Conservation (phyloP, 1,284 basidiomycete genomes). For the Ceratobasidium sp. region DNA sequence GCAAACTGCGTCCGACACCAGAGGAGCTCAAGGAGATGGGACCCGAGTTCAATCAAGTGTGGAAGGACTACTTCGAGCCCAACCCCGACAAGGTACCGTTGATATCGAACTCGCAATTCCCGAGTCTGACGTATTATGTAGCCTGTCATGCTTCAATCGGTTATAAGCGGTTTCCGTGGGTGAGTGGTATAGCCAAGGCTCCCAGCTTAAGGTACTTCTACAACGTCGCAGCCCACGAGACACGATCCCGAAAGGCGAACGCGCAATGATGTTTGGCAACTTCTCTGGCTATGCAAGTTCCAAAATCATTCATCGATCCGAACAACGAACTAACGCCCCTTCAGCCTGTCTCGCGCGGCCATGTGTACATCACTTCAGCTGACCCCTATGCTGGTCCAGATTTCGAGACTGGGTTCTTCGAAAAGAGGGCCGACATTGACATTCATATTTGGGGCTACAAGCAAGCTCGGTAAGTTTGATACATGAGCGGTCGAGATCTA, state of each 20-base stretch:
- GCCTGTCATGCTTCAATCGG: constrained; percentile 42
- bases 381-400: constrained; percentile 38
- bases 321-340: not conserved
- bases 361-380: constrained; percentile 34
- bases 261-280: constrained; percentile 38
- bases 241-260: constrained; percentile 23
- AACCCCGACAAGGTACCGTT: constrained; percentile 35
- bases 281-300: constrained; percentile 33
- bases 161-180: constrained; percentile 31
- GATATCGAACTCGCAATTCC: not conserved
- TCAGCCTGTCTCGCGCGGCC: constrained; percentile 33
- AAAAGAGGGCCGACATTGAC: constrained; percentile 31
- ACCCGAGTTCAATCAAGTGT: constrained; percentile 15
- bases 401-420: constrained; percentile 38
- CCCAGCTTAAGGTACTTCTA: not conserved
- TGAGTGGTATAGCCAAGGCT: not conserved
- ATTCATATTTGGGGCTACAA: constrained; percentile 43
- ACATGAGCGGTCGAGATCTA: not conserved
- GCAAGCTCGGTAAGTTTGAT: constrained; percentile 26
- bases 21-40: constrained; percentile 35
- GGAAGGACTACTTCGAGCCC: constrained; percentile 32
- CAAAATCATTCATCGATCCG: not conserved
- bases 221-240: constrained; percentile 23
- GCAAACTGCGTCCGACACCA: constrained; percentile 36
- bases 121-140: not conserved